Evolutionary conservation across 2,329 filamentous ascomycete genomes (phyloP).

Genomic region (Penicillium sp.): DNA sequence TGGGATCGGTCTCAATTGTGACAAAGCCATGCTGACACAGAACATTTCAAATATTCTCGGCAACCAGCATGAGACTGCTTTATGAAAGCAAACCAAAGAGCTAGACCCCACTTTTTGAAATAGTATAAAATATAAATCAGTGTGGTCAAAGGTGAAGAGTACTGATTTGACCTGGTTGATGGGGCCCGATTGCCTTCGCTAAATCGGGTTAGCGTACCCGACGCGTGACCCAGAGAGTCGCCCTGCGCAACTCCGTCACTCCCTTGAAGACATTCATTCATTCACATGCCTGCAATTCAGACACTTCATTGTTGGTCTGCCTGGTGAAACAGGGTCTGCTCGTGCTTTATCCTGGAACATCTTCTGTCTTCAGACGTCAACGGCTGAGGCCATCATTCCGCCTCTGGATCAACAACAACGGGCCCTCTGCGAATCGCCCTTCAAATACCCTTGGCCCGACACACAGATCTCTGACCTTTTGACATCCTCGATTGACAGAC

Average conservation of each 20-base stretch:
- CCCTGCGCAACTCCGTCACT: conserved; percentile 30
- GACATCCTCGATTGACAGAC: background rate
- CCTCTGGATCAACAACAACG: conserved; percentile 9
- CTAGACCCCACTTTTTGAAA: background rate
- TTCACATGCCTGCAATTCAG: conserved; percentile 8
- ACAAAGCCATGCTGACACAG: conserved; percentile 8
- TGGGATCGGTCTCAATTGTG: conserved; percentile 1
- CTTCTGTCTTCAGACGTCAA: background rate
- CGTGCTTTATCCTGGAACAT: background rate
- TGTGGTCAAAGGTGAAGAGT: background rate
- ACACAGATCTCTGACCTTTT: background rate
- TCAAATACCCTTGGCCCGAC: conserved; percentile 8
- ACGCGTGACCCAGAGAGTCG: conserved; percentile 39
- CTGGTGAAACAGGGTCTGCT: conserved; percentile 6
- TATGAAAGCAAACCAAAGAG: background rate
- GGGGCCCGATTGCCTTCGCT: conserved; percentile 7
- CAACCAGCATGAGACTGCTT: background rate
- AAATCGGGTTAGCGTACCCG: conserved; percentile 37
- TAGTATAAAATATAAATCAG: background rate
- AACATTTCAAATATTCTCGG: background rate
- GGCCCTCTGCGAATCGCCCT: conserved; percentile 8
- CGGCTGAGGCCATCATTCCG: background rate
- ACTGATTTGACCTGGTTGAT: background rate
- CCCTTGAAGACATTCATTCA: conserved; percentile 17
- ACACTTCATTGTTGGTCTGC: conserved; percentile 9